Percentiles rank a stretch among this genome's conserved stretches.
Conservation (phyloP, 192 early-diverging fungal genomes). For the Coemansia sp. region DNA sequence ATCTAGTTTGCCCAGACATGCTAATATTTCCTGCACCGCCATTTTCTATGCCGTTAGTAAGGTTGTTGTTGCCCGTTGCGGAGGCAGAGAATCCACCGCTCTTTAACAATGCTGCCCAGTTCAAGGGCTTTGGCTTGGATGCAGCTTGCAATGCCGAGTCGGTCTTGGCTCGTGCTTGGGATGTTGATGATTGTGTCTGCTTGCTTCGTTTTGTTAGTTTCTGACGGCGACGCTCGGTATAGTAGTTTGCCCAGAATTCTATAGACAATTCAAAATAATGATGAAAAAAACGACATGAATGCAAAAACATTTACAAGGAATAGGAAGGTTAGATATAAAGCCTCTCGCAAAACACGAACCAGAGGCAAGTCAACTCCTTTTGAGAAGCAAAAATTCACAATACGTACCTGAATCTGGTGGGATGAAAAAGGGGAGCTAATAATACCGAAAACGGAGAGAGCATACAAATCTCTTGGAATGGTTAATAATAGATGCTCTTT, state of each 20-base stretch:
- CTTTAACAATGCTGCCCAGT: constrained; percentile 47
- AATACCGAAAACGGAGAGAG: not conserved
- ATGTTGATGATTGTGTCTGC: not conserved
- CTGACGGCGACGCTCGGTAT: constrained; percentile 31
- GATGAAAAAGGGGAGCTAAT: constrained; percentile 30
- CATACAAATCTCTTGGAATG: not conserved
- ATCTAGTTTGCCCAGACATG: constrained; percentile 13
- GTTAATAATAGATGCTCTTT: constrained; percentile 9
- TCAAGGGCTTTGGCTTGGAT: constrained; percentile 28
- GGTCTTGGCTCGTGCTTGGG: not conserved
- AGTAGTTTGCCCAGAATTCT: constrained; percentile 30
- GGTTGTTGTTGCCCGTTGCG: not conserved
- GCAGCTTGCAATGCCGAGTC: not conserved
- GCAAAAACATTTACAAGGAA: not conserved
- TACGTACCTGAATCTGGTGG: constrained; percentile 41
- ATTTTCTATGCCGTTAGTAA: not conserved
- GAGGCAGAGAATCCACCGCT: not conserved
- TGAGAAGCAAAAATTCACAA: not conserved
- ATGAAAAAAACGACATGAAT: not conserved
- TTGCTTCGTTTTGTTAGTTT: constrained; percentile 6
- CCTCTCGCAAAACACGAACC: not conserved
- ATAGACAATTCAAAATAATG: not conserved
- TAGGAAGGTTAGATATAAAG: not conserved
- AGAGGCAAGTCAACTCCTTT: too few species aligned
- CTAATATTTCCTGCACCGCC: not conserved